Conservation (phyloP, 2,329 filamentous ascomycete genomes). For the Falciphora oryzae region DNA sequence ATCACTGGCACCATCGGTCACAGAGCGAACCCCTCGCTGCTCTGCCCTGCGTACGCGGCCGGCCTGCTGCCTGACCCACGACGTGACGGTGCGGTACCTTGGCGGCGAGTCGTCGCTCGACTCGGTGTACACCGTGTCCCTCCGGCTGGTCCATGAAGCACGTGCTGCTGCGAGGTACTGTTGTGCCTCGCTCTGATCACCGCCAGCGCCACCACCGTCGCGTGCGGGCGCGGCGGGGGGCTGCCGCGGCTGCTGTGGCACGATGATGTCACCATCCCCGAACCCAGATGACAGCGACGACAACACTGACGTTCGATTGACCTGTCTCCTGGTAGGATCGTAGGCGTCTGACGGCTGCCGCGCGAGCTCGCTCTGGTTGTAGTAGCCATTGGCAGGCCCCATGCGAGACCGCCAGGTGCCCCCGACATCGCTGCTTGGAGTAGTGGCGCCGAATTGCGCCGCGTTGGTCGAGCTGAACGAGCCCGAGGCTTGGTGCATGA, state of each 20-base stretch:
- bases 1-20: constrained; percentile 31
- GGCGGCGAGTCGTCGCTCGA: constrained; percentile 48
- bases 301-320: constrained; percentile 41
- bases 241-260: constrained; percentile 23
- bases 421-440: constrained; percentile 16
- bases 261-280: constrained; percentile 54
- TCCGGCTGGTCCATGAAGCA: constrained; percentile 31
- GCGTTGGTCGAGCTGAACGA: constrained; percentile 23
- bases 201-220: background rate
- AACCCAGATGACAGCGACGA: constrained; percentile 61
- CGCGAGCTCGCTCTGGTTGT: constrained; percentile 32
- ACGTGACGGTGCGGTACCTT: constrained; percentile 52
- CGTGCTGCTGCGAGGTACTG: constrained; percentile 14
- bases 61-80: constrained; percentile 61
- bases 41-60: constrained; percentile 44
- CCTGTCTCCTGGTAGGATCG: constrained; percentile 27
- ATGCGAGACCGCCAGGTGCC: constrained; percentile 29
- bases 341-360: constrained; percentile 31
- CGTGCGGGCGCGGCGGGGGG: constrained; percentile 9
- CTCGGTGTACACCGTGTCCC: constrained; percentile 48
- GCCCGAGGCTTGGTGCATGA: constrained; percentile 20
- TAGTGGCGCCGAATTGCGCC: constrained; percentile 19
- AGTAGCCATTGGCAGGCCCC: constrained; percentile 25
- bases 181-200: constrained; percentile 11
- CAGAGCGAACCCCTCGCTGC: constrained; percentile 26